Evolutionary conservation across 2,329 filamentous ascomycete species (phyloP), one percentile per base, ranked within the genome.

Genomic region (Alternaria sp.): DNA sequence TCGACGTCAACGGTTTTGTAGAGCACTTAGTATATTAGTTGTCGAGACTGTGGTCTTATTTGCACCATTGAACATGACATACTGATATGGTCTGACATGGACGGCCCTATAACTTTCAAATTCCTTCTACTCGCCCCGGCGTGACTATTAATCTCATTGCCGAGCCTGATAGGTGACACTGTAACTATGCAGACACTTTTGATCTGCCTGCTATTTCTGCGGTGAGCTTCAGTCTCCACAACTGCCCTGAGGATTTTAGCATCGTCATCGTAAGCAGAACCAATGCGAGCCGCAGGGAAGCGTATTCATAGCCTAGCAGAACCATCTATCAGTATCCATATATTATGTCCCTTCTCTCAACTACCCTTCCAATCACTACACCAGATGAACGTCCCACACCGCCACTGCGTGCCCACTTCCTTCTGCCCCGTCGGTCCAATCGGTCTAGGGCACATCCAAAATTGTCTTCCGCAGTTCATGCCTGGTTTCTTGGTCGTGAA

Each of bases 401-500:
- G 88, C 93, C 94, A 97, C 75, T 96, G 86, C 0, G 93, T 94
- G 3, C 90, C 91, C 63, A 85, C 91, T 79, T 97, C 94, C 77
- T 96, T 96, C 70, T 91, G 88, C 0, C 94, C 96, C 23, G 90
- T 92, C 1, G 94, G 94, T 0, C 94, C 95, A 2, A 98, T 82
- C 5, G 96, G 96, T 44, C 90, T 87, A 14, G 51, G 78, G 74
- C 89, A 91, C 73, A 90, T 89, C 87, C 87, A 91, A 75, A 91
- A 91, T 9, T 85, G 85, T 25, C 89, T 81, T 0, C 89, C 89
- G 67, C 86, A 90, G 74, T 98, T 99, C 66, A 92, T 83, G 2
- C 96, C 96, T 1, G 93, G 86, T 76, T 98, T 98, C 82, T 95
- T 97, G 1, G 94, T 97, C 18, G 90, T 87, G 55, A 95, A 83